These are phyloP conservation scores for Penicillium canariense DNA, from an alignment of 495 filamentous ascomycete species.

Conservation along the genomic window DNA sequence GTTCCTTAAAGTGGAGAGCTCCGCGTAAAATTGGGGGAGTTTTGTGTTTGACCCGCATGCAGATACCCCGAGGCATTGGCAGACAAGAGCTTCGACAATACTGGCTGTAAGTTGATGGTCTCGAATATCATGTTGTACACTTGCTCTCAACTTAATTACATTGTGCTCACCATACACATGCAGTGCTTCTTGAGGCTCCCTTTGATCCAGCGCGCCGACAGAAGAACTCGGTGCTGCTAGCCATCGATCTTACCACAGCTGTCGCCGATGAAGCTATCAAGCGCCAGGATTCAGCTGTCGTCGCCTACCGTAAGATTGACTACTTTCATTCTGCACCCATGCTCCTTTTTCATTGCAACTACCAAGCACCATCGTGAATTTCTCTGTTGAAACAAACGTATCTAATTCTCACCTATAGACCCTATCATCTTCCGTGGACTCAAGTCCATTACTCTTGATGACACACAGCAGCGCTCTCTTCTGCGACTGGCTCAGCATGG, in stretches of 20 bases:
- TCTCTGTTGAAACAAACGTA: no score
- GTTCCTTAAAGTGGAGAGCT: slow-evolving; percentile 30
- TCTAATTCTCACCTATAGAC: slow-evolving; percentile 50
- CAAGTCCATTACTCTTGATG: slow-evolving; percentile 78
- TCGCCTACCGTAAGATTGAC: slow-evolving; percentile 75
- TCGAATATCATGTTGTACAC: neutral
- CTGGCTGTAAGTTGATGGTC: slow-evolving; percentile 59
- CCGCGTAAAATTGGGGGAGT: slow-evolving; percentile 16
- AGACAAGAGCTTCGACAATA: slow-evolving; percentile 92
- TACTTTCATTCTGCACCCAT: no score
- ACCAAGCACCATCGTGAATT: no score
- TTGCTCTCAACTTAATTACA: neutral
- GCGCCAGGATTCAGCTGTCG: slow-evolving; percentile 69
- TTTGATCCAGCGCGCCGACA: slow-evolving; percentile 54
- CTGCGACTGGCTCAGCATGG: slow-evolving; percentile 82
- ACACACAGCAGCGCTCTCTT: slow-evolving; percentile 83
- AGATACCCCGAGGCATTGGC: slow-evolving; percentile 89
- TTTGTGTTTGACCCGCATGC: slow-evolving; percentile 17
- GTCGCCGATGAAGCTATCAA: slow-evolving; percentile 92
- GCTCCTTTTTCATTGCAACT: no score
- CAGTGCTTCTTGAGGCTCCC: slow-evolving; percentile 77
- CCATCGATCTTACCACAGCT: slow-evolving; percentile 83
- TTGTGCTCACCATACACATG: slow-evolving; percentile 3
- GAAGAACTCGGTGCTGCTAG: slow-evolving; percentile 77
- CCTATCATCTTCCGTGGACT: slow-evolving; percentile 93